phyloP scores from a whole-genome alignment of 768 basidiomycete genomes.

The Tylopilus subfusipes region DNA sequence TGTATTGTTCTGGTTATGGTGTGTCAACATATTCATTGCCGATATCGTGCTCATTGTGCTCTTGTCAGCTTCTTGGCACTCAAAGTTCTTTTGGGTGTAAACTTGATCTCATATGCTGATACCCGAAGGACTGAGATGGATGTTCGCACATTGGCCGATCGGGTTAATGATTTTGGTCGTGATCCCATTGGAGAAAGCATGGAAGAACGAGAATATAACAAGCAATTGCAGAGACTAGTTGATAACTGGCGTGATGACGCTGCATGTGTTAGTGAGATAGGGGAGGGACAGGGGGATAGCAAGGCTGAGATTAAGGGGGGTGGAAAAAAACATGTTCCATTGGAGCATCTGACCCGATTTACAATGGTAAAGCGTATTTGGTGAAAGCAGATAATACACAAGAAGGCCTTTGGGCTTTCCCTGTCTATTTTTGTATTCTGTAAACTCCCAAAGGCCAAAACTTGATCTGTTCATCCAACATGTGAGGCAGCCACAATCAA shows the following conservation, averaged over 20 bases:
- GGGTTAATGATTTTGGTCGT: constrained; percentile 84
- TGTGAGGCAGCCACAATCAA: no score
- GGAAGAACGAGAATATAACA: constrained; percentile 87
- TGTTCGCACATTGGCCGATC: constrained; percentile 66
- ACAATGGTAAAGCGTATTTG: constrained; percentile 96
- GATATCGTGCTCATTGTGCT: background rate
- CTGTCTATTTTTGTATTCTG: no score
- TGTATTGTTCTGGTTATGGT: constrained; percentile 84
- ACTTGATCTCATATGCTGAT: constrained; percentile 80
- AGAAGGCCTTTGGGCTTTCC: no score
- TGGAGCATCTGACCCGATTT: constrained; percentile 90
- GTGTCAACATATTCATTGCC: constrained; percentile 32
- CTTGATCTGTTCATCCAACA: no score
- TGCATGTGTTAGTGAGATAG: constrained; percentile 64
- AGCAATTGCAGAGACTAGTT: constrained; percentile 69
- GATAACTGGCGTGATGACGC: constrained; percentile 70
- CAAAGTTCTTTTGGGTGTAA: constrained; percentile 90
- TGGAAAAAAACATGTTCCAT: constrained; percentile 51
- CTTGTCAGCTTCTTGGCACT: constrained; percentile 69
- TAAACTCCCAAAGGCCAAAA: no score
- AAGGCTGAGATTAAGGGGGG: constrained; percentile 25
- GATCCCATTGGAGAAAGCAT: constrained; percentile 87
- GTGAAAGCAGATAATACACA: constrained; percentile 36
- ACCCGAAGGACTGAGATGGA: constrained; percentile 75
- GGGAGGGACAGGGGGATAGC: constrained; percentile 41